Conservation (phyloP, 192 early-diverging fungal species). For the Backusella mclennaniae region DNA sequence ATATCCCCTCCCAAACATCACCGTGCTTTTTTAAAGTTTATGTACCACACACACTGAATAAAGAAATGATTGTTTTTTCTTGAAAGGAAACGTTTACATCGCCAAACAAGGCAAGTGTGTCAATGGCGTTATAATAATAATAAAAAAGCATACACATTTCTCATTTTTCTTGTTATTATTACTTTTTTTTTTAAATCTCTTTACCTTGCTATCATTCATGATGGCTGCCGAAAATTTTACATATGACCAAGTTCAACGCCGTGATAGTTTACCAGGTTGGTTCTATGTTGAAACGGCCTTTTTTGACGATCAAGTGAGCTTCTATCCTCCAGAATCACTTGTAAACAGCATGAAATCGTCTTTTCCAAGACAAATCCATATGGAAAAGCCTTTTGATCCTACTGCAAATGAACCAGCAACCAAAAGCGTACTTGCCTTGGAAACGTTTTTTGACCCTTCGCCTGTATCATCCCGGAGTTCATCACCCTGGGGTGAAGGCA, state of each 20-base stretch:
- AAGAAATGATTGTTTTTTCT: conserved; percentile 1
- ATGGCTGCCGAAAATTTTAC: not conserved
- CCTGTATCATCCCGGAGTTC: not conserved
- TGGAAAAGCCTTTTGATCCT: conserved; percentile 11
- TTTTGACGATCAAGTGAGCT: not conserved
- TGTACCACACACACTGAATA: not conserved
- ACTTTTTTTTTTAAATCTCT: not conserved
- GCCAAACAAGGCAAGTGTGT: conserved; percentile 4
- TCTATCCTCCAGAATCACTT: not conserved
- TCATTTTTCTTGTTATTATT: not conserved
- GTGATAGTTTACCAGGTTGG: not conserved
- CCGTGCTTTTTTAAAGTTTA: conserved; percentile 10
- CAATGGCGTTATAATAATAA: not conserved
- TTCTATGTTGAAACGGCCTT: not conserved
- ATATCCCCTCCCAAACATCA: not conserved
- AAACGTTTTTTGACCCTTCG: not conserved
- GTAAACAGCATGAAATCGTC: not conserved
- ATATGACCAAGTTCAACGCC: not conserved
- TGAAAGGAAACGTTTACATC: conserved; percentile 5
- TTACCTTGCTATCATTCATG: not conserved
- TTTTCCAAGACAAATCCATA: not conserved
- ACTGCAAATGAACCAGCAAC: not conserved
- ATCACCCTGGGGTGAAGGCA: conserved; percentile 2
- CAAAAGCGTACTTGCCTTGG: not conserved
- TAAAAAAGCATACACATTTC: not conserved